Conservation (phyloP, 768 basidiomycete species). For the Auriscalpium orientale region DNA sequence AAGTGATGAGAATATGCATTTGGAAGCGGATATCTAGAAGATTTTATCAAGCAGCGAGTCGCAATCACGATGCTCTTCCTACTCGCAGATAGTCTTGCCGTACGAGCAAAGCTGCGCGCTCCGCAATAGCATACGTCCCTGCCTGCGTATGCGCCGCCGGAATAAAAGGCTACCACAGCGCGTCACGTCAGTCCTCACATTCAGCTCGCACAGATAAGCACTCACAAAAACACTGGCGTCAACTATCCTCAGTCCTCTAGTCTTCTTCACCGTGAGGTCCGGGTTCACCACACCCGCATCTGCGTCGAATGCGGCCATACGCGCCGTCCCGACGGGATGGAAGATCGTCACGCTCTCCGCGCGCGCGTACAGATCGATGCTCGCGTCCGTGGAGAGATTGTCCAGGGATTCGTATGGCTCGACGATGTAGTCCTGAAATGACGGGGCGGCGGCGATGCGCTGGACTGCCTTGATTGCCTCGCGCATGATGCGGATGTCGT, state of each 20-base stretch:
- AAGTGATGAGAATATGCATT: too few relatives aligned
- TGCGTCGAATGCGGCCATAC: not conserved
- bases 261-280: constrained; percentile 10
- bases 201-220: not conserved
- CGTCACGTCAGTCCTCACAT: not conserved
- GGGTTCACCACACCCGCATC: constrained; percentile 6
- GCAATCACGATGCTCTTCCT: too few relatives aligned
- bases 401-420: constrained; percentile 7
- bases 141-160: not conserved
- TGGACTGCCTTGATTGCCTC: constrained; percentile 20
- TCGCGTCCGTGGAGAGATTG: constrained; percentile 9
- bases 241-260: constrained; percentile 8
- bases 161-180: constrained; percentile 3
- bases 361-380: constrained; percentile 4
- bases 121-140: too few relatives aligned
- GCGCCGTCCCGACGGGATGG: constrained; percentile 1
- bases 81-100: too few relatives aligned
- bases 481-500: constrained; percentile 27
- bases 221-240: constrained; percentile 12
- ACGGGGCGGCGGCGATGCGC: constrained; percentile 20
- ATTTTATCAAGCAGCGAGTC: too few relatives aligned
- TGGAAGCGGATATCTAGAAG: too few relatives aligned
- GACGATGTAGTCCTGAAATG: constrained; percentile 25
- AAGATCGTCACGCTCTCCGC: not conserved
- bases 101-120: too few relatives aligned